Evolutionary conservation across 345 rosid species (phyloP).

Genomic region (Populus pruinosa): DNA sequence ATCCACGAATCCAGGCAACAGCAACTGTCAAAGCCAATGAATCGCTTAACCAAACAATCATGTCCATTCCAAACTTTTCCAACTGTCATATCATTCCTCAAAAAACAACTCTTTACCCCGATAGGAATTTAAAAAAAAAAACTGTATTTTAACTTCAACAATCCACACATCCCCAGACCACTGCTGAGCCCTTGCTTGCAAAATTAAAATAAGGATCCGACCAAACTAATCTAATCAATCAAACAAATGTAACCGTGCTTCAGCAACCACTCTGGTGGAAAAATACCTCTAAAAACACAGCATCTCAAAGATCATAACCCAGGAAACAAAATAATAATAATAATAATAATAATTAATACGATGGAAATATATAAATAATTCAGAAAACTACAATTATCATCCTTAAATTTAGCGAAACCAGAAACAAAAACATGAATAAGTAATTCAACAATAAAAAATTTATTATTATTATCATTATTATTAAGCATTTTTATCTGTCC

Average conservation of each 20-base stretch:
- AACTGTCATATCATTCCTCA: background rate
- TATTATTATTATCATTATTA: too few species aligned
- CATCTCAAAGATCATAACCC: slow-evolving; percentile 44
- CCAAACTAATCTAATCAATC: background rate
- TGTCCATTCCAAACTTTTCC: background rate
- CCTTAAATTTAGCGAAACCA: background rate
- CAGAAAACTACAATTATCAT: background rate
- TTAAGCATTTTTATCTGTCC: background rate
- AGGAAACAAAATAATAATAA: slow-evolving; percentile 31
- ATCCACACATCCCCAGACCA: slow-evolving; percentile 24
- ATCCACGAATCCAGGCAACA: slow-evolving; percentile 10
- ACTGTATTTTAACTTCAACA: slow-evolving; percentile 18
- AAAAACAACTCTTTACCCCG: slow-evolving; percentile 15
- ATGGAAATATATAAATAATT: background rate
- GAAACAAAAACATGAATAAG: background rate
- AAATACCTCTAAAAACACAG: slow-evolving; percentile 41
- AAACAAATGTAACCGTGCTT: slow-evolving; percentile 22
- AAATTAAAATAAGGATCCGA: slow-evolving; percentile 15
- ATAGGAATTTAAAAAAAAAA: slow-evolving; percentile 13
- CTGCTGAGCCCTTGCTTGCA: slow-evolving; percentile 24
- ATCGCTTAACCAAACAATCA: slow-evolving; percentile 16
- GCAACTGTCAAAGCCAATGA: slow-evolving; percentile 13
- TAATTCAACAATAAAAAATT: background rate
- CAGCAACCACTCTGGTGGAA: slow-evolving; percentile 52
- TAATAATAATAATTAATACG: slow-evolving; percentile 29